Conservation (phyloP, 768 basidiomycete genomes). For the Mycena vitilis region DNA sequence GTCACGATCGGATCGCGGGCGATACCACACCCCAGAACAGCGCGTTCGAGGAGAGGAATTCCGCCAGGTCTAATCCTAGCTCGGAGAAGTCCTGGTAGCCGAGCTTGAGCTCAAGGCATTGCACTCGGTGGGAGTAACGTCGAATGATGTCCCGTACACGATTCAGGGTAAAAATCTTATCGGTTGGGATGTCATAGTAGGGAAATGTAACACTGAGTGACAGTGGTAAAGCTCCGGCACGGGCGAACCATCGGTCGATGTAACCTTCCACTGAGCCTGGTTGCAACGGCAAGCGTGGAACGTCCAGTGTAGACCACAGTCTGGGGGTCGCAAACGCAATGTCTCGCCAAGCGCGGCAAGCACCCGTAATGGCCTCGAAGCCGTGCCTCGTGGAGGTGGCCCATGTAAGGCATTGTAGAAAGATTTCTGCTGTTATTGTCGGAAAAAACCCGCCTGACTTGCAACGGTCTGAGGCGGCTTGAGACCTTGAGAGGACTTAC, state of each 20-base stretch:
- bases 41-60: slow-evolving; percentile 9
- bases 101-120: background rate
- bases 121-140: background rate
- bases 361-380: no score
- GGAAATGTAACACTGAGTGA: background rate
- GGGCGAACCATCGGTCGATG: slow-evolving; percentile 1
- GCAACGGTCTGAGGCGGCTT: no score
- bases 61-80: background rate
- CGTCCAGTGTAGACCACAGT: background rate
- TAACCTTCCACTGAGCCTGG: background rate
- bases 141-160: slow-evolving; percentile 7
- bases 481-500: no score
- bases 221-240: background rate
- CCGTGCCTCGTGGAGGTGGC: no score
- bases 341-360: background rate
- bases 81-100: background rate
- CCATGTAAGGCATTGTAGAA: slow-evolving; percentile 6
- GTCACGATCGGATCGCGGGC: background rate
- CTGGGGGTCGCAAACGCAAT: background rate
- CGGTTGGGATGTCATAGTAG: no score
- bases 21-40: background rate
- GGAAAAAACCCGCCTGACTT: no score
- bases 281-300: background rate
- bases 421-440: slow-evolving; percentile 15
- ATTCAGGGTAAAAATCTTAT: background rate